Evolutionary conservation across 2,329 filamentous ascomycete species (phyloP).

Genomic region (Calonectria crousiana): DNA sequence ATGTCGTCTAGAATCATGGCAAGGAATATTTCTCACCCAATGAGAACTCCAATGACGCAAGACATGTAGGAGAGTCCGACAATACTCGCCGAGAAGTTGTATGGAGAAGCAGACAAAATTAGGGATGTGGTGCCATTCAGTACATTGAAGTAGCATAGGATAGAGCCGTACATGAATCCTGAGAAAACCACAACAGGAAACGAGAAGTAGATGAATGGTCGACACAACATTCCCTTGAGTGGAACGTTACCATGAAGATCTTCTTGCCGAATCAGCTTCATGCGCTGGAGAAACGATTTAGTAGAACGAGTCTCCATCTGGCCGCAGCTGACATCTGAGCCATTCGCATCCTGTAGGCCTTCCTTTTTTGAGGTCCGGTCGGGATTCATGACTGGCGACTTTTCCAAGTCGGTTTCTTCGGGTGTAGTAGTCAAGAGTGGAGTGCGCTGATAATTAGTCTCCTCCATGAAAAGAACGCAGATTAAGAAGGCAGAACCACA

Average conservation of each 20-base stretch:
- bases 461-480: conserved; percentile 21
- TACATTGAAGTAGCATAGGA: conserved; percentile 20
- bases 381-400: neutral
- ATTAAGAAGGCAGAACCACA: conserved; percentile 15
- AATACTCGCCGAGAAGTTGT: conserved; percentile 21
- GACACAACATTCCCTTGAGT: neutral
- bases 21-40: neutral
- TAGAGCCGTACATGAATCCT: conserved; percentile 22
- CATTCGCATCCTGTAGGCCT: neutral
- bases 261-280: neutral
- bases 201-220: conserved; percentile 17
- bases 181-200: conserved; percentile 21
- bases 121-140: conserved; percentile 24
- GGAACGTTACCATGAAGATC: neutral
- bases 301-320: neutral
- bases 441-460: conserved; percentile 21
- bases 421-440: neutral
- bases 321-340: neutral
- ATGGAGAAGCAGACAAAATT: conserved; percentile 13
- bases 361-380: neutral
- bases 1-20: neutral
- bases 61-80: conserved; percentile 11
- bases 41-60: conserved; percentile 1
- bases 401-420: neutral
- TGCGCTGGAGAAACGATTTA: conserved; percentile 9